Conservation (phyloP, 352 stramenopile species). For the Phytophthora podocarpi region DNA sequence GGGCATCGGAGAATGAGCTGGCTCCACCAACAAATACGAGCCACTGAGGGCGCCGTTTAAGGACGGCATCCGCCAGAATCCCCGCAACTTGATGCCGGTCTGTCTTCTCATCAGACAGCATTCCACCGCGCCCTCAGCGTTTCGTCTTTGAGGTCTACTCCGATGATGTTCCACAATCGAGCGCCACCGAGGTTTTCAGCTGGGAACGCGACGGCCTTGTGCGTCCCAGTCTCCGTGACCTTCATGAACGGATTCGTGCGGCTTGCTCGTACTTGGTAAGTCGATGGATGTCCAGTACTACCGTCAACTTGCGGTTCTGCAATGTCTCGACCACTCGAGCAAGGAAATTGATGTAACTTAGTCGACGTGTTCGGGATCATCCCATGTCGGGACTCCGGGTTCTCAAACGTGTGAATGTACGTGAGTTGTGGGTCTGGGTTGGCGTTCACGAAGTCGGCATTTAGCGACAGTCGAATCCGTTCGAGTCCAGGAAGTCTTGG, state of each 20-base stretch:
- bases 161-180: slow-evolving; percentile 73
- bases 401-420: slow-evolving; percentile 67
- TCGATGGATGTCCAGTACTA: slow-evolving; percentile 67
- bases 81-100: slow-evolving; percentile 52
- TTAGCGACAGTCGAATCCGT: slow-evolving; percentile 65
- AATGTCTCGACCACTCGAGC: slow-evolving; percentile 58
- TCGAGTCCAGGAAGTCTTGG: slow-evolving; percentile 54
- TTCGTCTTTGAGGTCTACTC: slow-evolving; percentile 72
- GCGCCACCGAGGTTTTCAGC: slow-evolving; percentile 52
- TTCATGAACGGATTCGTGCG: slow-evolving; percentile 55
- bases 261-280: slow-evolving; percentile 57
- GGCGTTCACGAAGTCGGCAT: slow-evolving; percentile 51
- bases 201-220: slow-evolving; percentile 51
- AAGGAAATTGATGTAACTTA: slow-evolving; percentile 71
- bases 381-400: slow-evolving; percentile 61
- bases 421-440: slow-evolving; percentile 50
- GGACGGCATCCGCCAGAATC: slow-evolving; percentile 44
- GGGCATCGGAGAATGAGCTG: slow-evolving; percentile 42
- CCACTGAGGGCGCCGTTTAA: slow-evolving; percentile 64
- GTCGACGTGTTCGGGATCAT: slow-evolving; percentile 47
- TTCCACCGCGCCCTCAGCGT: slow-evolving; percentile 51
- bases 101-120: slow-evolving; percentile 17
- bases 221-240: slow-evolving; percentile 48
- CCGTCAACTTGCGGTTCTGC: slow-evolving; percentile 51
- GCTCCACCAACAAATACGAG: slow-evolving; percentile 65